These are phyloP conservation scores for Fusarium anguioides DNA, from an alignment of 2,329 filamentous ascomycete species.

Conservation along the genomic window DNA sequence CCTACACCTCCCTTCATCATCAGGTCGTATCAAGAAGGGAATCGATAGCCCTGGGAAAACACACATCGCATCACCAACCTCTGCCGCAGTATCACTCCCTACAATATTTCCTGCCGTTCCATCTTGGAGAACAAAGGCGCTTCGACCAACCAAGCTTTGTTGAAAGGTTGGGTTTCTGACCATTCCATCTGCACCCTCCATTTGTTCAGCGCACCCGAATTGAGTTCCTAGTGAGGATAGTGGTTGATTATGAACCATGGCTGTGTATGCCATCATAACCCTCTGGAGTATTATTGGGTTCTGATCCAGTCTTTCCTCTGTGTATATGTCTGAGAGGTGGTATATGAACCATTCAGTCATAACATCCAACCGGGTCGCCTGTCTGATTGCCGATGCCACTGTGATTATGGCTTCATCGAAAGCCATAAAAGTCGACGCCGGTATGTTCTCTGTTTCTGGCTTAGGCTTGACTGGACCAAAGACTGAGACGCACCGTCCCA, in stretches of 20 bases:
- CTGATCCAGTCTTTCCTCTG: neutral
- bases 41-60: neutral
- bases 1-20: accelerated
- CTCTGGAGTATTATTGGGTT: neutral
- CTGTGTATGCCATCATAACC: conserved; percentile 18
- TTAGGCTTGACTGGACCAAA: accelerated
- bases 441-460: accelerated
- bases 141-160: neutral
- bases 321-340: conserved; percentile 16
- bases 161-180: neutral
- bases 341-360: conserved; percentile 12
- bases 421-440: accelerated
- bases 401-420: conserved; percentile 2
- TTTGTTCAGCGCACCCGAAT: neutral
- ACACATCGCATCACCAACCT: conserved; percentile 4
- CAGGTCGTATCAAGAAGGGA: accelerated
- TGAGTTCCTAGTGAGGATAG: neutral
- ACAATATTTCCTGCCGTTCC: neutral
- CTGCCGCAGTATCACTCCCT: accelerated
- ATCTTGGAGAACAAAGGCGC: conserved; percentile 11
- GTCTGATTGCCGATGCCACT: neutral
- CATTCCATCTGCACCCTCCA: neutral
- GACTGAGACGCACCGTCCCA: conserved; percentile 4
- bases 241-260: conserved; percentile 1
- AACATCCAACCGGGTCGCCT: neutral